These are phyloP conservation scores for Ascomycota sp. DNA, from an alignment of 2,329 filamentous ascomycete species.

Conservation along the genomic window DNA sequence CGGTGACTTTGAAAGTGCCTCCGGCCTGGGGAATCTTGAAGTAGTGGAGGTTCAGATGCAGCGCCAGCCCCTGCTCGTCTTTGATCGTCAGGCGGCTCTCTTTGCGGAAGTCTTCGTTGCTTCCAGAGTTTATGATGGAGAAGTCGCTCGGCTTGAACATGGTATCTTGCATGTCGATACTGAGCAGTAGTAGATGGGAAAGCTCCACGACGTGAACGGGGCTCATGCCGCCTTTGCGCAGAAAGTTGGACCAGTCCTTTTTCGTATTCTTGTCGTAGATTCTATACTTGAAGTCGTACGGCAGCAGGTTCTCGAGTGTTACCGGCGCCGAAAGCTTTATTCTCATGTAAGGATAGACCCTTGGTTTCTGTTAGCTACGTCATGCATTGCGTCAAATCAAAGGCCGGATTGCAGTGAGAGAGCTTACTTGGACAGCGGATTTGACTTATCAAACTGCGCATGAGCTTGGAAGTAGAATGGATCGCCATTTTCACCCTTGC, in stretches of 20 bases:
- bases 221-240: slow-evolving; percentile 88
- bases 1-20: slow-evolving; percentile 84
- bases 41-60: slow-evolving; percentile 79
- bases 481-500: slow-evolving; percentile 67
- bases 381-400: background rate
- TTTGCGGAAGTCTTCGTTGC: slow-evolving; percentile 69
- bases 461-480: slow-evolving; percentile 96
- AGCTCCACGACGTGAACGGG: slow-evolving; percentile 94
- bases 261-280: slow-evolving; percentile 98
- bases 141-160: slow-evolving; percentile 91
- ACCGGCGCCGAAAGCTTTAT: slow-evolving; percentile 81
- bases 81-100: slow-evolving; percentile 65
- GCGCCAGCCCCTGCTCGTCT: slow-evolving; percentile 58
- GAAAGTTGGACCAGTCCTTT: slow-evolving; percentile 97
- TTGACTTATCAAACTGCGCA: slow-evolving; percentile 62
- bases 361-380: slow-evolving; percentile 9
- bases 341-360: slow-evolving; percentile 84
- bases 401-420: background rate
- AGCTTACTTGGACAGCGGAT: slow-evolving; percentile 54
- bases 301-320: slow-evolving; percentile 82
- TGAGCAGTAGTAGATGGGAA: slow-evolving; percentile 79
- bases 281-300: slow-evolving; percentile 97
- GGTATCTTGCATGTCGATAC: slow-evolving; percentile 91
- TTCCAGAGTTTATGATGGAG: slow-evolving; percentile 83
- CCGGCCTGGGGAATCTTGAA: slow-evolving; percentile 77